A percentile compares a stretch with the other conserved stretches of the same genome.
These are phyloP conservation scores for Phlebiopsis gigantea DNA, from an alignment of 768 basidiomycete genomes.

Conservation along the genomic window DNA sequence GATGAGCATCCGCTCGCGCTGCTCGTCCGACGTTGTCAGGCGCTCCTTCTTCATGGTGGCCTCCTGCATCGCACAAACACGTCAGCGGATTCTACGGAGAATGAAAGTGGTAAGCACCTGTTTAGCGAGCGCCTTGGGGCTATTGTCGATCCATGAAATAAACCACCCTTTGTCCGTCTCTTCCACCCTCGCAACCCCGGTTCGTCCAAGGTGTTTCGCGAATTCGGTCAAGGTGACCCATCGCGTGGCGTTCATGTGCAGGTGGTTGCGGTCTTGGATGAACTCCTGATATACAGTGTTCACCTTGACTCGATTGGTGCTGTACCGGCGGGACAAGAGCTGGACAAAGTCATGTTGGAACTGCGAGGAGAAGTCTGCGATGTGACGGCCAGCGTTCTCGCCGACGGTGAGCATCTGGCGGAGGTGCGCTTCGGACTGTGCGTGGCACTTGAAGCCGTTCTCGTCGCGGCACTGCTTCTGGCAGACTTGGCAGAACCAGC, in stretches of 20 bases:
- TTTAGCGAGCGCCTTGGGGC: slow-evolving; percentile 90
- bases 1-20: slow-evolving; percentile 84
- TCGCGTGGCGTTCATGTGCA: slow-evolving; percentile 98
- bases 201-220: slow-evolving; percentile 79
- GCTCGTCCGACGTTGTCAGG: slow-evolving; percentile 87
- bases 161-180: slow-evolving; percentile 99
- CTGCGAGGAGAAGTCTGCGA: slow-evolving; percentile 79
- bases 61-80: slow-evolving; percentile 39
- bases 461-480: slow-evolving; percentile 98
- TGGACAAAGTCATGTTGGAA: slow-evolving; percentile 94
- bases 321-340: slow-evolving; percentile 85
- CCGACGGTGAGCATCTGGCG: slow-evolving; percentile 98
- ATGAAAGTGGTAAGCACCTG: slow-evolving; percentile 44
- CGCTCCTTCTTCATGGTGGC: slow-evolving; percentile 90
- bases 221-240: slow-evolving; percentile 99
- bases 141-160: slow-evolving; percentile 94
- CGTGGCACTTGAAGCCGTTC: slow-evolving; percentile 98
- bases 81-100: not conserved
- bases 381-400: slow-evolving; percentile 88
- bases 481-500: slow-evolving; percentile 99
- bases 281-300: slow-evolving; percentile 98
- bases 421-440: slow-evolving; percentile 82
- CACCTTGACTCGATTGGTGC: slow-evolving; percentile 90
- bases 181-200: slow-evolving; percentile 86
- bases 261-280: slow-evolving; percentile 87